Base-by-base conservation (phyloP, 495 filamentous ascomycete genomes). In the Aspergillus incahuasiensis region DNA sequence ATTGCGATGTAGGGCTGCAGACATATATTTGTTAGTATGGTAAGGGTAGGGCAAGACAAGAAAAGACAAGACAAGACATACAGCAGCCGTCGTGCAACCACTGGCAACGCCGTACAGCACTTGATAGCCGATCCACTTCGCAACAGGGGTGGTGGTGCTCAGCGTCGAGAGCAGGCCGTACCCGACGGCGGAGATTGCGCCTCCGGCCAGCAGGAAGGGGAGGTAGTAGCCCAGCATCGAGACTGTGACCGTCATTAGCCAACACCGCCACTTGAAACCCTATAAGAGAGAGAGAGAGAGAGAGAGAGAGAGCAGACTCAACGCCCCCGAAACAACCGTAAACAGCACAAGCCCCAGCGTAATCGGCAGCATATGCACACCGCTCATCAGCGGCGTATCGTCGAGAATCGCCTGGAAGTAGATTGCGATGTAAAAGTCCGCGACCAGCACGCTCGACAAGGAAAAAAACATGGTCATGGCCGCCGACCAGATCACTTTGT, bases 101-200 rank as follows among this genome's bases (percentile, higher is more conserved):
- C 20, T 16, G n/a, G 56, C 65, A 73, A 35, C 32, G 32, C 32
- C 32, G 32, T 35, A 35, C 15, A 90, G 54, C 49, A 86, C 71
- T 62, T 89, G 86, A 39, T 66, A 73, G 1, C 87, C 86, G 48
- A 89, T 82, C 87, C 87, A 91, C 12, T 65, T 70, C 0, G 65
- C 66, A 0, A 65, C 52, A 4, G 61, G 50, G 0, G 79, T 80
- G 53, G 77, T 68, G 0, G 78, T 68, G 5, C 70, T 59, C 28
- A 83, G 80, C 4, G 77, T 86, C 0, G 73, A 77, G 3, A 90
- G 56, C 7, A 92, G 70, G 0, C 86, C 87, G 18, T 74, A 72
- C 16, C 86, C 88, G 54, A 91, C 67, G 0, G 83, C 60, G 15
- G 66, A 63, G 15, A 91, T 21, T 16, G 80, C 69, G 13, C 75